These are phyloP conservation scores for Akebia trifoliata DNA, from an alignment of 164 flowering plant species.

Conservation along the genomic window DNA sequence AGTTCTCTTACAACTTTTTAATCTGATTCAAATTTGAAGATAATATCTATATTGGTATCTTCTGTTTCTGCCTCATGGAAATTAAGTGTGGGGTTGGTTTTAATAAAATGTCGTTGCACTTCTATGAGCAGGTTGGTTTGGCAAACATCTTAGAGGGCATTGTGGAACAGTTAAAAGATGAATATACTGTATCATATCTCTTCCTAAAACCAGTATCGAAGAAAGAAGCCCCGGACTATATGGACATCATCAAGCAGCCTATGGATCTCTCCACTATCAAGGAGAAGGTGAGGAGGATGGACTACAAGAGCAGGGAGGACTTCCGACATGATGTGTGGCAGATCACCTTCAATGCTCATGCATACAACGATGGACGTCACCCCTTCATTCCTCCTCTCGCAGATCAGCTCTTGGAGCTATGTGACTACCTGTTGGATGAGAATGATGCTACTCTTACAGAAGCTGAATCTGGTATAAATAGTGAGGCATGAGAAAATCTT, in stretches of 20 bases:
- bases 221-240: conserved; percentile 94
- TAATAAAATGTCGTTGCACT: neutral
- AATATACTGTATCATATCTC: conserved; percentile 55
- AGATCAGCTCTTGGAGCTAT: conserved; percentile 79
- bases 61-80: neutral
- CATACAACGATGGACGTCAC: conserved; percentile 69
- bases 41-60: neutral
- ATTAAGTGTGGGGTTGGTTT: too few relatives aligned
- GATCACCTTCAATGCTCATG: conserved; percentile 75
- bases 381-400: conserved; percentile 97
- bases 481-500: conserved; percentile 9
- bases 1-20: too few relatives aligned
- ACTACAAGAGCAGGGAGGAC: conserved; percentile 61
- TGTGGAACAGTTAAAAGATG: conserved; percentile 56
- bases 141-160: conserved; percentile 69
- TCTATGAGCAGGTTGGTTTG: conserved; percentile 63
- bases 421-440: conserved; percentile 60
- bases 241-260: conserved; percentile 49
- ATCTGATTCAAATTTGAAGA: too few relatives aligned
- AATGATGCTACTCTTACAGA: conserved; percentile 37
- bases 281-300: conserved; percentile 77
- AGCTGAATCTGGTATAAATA: conserved; percentile 66
- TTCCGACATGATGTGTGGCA: conserved; percentile 92
- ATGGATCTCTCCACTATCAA: conserved; percentile 91
- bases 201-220: conserved; percentile 80